A percentile compares a stretch with the other conserved stretches of the same genome.
Conservation (phyloP, 805 yeast genomes). For the Candida ortonii region DNA sequence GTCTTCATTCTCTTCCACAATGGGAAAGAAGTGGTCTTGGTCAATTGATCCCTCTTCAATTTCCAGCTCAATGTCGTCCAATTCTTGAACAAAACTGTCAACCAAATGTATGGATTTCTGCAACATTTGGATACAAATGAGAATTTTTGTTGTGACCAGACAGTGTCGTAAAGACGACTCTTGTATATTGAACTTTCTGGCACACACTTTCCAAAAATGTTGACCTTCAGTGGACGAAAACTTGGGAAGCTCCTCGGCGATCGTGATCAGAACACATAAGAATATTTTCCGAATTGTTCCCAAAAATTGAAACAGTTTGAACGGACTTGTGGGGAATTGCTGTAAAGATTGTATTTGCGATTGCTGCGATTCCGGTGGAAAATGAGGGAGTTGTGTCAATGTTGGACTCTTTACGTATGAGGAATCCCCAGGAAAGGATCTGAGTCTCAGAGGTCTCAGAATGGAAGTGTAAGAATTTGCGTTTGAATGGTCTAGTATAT, state of each 20-base stretch:
- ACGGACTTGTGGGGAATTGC: slow-evolving; percentile 17
- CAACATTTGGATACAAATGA: slow-evolving; percentile 14
- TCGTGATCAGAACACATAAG: slow-evolving; percentile 23
- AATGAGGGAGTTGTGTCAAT: slow-evolving; percentile 1
- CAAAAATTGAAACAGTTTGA: slow-evolving; percentile 16
- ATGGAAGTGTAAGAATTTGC: slow-evolving; percentile 3
- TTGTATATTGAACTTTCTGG: slow-evolving; percentile 19
- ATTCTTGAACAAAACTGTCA: slow-evolving; percentile 14
- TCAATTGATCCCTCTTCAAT: slow-evolving; percentile 4
- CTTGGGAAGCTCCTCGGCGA: slow-evolving; percentile 14
- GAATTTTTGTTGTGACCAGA: slow-evolving; percentile 13
- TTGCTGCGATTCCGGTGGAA: neutral
- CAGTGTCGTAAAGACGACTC: slow-evolving; percentile 1
- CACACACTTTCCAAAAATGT: slow-evolving; percentile 12
- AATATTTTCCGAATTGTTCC: slow-evolving; percentile 22
- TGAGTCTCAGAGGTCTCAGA: slow-evolving; percentile 20
- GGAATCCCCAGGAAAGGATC: slow-evolving; percentile 22
- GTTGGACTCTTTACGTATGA: slow-evolving; percentile 4
- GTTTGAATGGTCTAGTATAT: slow-evolving; percentile 11
- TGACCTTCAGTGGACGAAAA: slow-evolving; percentile 7
- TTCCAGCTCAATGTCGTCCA: slow-evolving; percentile 9
- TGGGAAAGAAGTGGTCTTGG: slow-evolving; percentile 12
- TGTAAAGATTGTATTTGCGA: slow-evolving; percentile 4
- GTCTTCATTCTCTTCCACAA: slow-evolving; percentile 23
- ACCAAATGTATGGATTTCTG: slow-evolving; percentile 13